Percentiles rank a stretch among this genome's conserved stretches.
Evolutionary conservation across 2,329 filamentous ascomycete genomes (phyloP).

Genomic region (Neonectria hederae): DNA sequence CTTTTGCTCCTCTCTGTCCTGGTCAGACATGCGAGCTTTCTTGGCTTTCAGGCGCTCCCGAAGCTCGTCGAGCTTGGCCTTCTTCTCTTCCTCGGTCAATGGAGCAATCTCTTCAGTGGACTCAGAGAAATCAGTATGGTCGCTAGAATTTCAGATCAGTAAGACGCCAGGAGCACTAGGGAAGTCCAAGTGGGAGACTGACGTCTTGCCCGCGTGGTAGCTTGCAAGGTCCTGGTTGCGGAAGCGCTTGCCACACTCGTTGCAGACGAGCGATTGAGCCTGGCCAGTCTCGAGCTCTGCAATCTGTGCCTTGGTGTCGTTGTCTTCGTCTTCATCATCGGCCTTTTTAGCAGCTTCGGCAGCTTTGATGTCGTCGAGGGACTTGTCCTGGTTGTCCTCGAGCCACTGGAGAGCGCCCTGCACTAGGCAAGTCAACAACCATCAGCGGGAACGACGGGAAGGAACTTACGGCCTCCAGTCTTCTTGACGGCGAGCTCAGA

Average conservation of each 20-base stretch:
- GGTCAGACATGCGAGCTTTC: slow-evolving; percentile 70
- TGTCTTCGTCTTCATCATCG: slow-evolving; percentile 60
- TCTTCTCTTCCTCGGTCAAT: slow-evolving; percentile 91
- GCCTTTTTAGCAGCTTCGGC: slow-evolving; percentile 52
- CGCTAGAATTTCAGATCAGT: slow-evolving; percentile 53
- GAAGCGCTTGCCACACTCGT: slow-evolving; percentile 94
- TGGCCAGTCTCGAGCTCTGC: slow-evolving; percentile 76
- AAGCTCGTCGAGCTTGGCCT: slow-evolving; percentile 79
- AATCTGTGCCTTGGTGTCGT: slow-evolving; percentile 62
- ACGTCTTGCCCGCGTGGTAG: slow-evolving; percentile 91
- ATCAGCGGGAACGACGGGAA: neutral
- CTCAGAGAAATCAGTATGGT: slow-evolving; percentile 90
- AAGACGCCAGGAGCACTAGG: neutral
- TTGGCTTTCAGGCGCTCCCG: slow-evolving; percentile 77
- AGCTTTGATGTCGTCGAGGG: slow-evolving; percentile 80
- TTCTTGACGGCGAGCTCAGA: slow-evolving; percentile 87
- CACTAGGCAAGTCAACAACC: slow-evolving; percentile 61
- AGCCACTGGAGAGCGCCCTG: slow-evolving; percentile 95
- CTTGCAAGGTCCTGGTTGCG: slow-evolving; percentile 82
- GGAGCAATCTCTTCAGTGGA: slow-evolving; percentile 92
- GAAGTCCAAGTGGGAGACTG: slow-evolving; percentile 39
- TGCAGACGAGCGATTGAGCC: slow-evolving; percentile 87
- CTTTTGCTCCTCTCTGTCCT: slow-evolving; percentile 84
- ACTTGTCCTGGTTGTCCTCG: slow-evolving; percentile 88
- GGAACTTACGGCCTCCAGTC: slow-evolving; percentile 75